A percentile compares a stretch with the other conserved stretches of the same genome.
Conservation (phyloP, 176 grass and related monocot genomes). For the Aegilops bicornis region DNA sequence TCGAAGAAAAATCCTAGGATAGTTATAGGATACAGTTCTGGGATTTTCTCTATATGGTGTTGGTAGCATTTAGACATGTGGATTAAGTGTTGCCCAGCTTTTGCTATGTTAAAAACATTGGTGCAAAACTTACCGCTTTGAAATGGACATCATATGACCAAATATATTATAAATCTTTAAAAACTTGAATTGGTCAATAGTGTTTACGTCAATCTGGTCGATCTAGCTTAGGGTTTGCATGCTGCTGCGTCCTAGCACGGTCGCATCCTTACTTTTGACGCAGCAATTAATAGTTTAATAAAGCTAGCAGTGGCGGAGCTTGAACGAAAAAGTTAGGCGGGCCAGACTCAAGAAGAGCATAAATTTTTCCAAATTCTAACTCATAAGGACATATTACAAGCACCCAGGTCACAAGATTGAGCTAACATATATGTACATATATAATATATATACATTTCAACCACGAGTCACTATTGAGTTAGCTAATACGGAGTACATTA, state of each 20-base stretch:
- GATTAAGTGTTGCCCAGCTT: background rate
- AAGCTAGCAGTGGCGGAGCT: no score
- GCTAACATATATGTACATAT: no score
- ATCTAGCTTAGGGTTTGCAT: slow-evolving; percentile 7
- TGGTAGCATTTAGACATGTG: background rate
- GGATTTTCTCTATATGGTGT: background rate
- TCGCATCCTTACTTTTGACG: background rate
- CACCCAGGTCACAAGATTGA: no score
- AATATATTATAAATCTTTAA: background rate
- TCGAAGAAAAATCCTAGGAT: background rate
- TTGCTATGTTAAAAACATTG: background rate
- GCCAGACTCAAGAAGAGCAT: no score
- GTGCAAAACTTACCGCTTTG: background rate
- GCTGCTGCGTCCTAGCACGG: background rate
- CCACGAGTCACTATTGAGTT: no score
- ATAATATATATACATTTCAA: no score
- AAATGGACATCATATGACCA: background rate
- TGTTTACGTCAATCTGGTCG: background rate
- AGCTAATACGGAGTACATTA: no score
- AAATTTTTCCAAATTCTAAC: no score
- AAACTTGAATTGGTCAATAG: background rate
- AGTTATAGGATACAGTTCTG: background rate
- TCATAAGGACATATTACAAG: no score
- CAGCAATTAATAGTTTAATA: background rate
- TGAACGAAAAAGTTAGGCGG: no score